A percentile compares a stretch with the other conserved stretches of the same genome.
Evolutionary conservation across 164 flowering plant species (phyloP).

Genomic region (Magnolia kwangsiensis): DNA sequence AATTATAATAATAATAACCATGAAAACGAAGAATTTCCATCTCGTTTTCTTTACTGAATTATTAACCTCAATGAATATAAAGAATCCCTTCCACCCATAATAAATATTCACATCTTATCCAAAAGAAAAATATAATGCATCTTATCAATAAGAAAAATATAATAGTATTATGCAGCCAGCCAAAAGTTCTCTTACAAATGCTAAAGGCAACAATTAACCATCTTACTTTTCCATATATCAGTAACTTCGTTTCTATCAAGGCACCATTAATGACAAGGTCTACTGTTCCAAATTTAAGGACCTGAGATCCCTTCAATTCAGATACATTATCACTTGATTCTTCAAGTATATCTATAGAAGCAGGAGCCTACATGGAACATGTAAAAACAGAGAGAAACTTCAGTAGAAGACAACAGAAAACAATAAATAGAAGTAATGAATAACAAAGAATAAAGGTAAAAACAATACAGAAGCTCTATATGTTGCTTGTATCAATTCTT

Average conservation of each 20-base stretch:
- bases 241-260: constrained; percentile 67
- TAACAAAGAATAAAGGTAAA: background rate
- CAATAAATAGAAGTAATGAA: constrained; percentile 1
- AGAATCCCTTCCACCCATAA: background rate
- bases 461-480: constrained; percentile 81
- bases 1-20: background rate
- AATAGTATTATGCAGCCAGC: no score
- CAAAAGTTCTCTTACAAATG: no score
- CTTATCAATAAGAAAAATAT: background rate
- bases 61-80: background rate
- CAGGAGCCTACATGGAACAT: constrained; percentile 57
- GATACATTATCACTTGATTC: constrained; percentile 28
- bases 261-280: constrained; percentile 86
- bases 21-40: background rate
- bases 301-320: constrained; percentile 33
- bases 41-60: background rate
- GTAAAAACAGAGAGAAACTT: constrained; percentile 6
- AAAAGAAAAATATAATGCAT: background rate
- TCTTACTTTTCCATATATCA: constrained; percentile 81
- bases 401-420: background rate
- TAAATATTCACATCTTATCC: background rate
- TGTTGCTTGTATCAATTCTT: constrained; percentile 74
- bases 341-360: constrained; percentile 54
- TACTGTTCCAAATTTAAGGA: constrained; percentile 42
- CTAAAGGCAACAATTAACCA: background rate